Conservation (phyloP, 805 yeast genomes). For the Metschnikowia vanudenii region DNA sequence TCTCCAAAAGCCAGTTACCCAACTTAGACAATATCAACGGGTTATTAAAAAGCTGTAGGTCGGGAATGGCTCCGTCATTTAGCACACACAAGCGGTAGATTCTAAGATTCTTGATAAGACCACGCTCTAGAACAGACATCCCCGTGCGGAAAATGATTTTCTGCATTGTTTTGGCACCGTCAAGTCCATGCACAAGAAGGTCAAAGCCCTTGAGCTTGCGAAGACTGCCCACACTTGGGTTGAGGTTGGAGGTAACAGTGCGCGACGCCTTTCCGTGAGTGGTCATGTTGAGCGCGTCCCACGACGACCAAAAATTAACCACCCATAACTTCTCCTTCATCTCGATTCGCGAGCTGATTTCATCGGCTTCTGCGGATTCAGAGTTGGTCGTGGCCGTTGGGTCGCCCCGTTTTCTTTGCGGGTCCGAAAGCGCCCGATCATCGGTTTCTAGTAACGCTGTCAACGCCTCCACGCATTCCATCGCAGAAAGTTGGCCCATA, state of each 20-base stretch:
- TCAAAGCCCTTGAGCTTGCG: conserved; percentile 47
- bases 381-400: conserved; percentile 4
- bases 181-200: conserved; percentile 65
- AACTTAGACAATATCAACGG: conserved; percentile 82
- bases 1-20: conserved; percentile 89
- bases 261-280: conserved; percentile 20
- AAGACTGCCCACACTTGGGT: conserved; percentile 15
- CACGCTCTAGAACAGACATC: conserved; percentile 82
- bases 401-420: conserved; percentile 15
- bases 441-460: conserved; percentile 71
- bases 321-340: conserved; percentile 67
- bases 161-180: conserved; percentile 80
- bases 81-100: conserved; percentile 83
- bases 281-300: conserved; percentile 49
- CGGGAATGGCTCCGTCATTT: conserved; percentile 76
- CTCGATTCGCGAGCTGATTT: conserved; percentile 30
- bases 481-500: conserved; percentile 83
- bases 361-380: conserved; percentile 21
- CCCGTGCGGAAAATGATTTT: conserved; percentile 84
- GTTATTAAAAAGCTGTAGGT: conserved; percentile 71
- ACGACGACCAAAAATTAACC: conserved; percentile 62
- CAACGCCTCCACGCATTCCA: conserved; percentile 87
- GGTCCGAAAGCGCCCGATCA: conserved; percentile 23
- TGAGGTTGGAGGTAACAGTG: conserved; percentile 17
- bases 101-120: conserved; percentile 72